Evolutionary conservation across 2,329 filamentous ascomycete species (phyloP), one percentile per base, ranked within the genome.

Genomic region (Sporothrix luriei): DNA sequence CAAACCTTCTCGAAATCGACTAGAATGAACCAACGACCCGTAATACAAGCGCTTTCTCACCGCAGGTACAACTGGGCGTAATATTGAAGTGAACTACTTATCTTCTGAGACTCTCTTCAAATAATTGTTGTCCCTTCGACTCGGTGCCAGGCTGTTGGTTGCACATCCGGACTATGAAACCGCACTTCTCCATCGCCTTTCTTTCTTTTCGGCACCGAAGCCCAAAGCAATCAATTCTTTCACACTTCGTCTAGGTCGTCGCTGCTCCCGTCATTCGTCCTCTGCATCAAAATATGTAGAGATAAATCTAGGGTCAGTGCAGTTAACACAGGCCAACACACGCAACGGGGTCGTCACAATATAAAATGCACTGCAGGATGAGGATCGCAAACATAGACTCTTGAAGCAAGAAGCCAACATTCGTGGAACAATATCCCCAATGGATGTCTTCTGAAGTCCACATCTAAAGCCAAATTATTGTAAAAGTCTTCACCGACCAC

Each of bases 131-230:
- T n/a, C 40, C 33, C 55, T 40, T 19, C n/a, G 2, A 21, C 11
- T 40, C 19, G 21, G n/a, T 40, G 2, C 3, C 19, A 13, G 9
- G 2, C 10, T 66, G 19, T 54, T 51, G 48, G 40, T 49, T 11
- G 19, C 43, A 11, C 7, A 33, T 49, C 40, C 61, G 61, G 43
- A 65, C 40, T 33, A 48, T 4, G 26, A 14, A n/a, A 16, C 24
- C 61, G 61, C 61, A 65, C 43, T 49, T 65, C 43, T 65, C 61
- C 43, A 65, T 65, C 6, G 14, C 16, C 33, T 2, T 21, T 19
- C n/a, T n/a, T n/a, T 52, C 26, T 2, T 19, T 66, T 52, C 24
- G 43, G 21, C 40, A 59, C 61, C 43, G 61, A 65, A 26, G 2
- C 24, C 16, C 14, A 11, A 5, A n/a, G 29, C 59, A 48, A 26